phyloP scores from a whole-genome alignment of 331 rosid species.

The Rosa hybrid region DNA sequence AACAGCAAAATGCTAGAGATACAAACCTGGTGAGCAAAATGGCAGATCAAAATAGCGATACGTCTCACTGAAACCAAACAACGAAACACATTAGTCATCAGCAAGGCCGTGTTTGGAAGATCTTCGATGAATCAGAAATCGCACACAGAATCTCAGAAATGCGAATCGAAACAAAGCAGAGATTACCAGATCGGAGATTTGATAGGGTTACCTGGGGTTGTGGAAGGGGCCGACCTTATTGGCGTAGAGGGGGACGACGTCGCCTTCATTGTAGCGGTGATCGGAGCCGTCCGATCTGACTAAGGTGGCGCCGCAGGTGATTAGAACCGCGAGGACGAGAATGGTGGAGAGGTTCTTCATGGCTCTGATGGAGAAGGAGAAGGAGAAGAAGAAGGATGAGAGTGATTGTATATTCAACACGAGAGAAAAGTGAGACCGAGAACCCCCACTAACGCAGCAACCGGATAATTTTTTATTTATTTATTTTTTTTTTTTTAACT shows the following conservation, averaged over 20 bases:
- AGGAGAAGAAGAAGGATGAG: background rate
- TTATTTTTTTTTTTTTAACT: background rate
- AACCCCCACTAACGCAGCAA: background rate
- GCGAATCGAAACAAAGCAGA: constrained; percentile 4
- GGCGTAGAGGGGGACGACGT: constrained; percentile 48
- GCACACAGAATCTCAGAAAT: background rate
- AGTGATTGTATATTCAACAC: background rate
- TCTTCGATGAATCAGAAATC: background rate
- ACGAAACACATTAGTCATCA: constrained; percentile 13
- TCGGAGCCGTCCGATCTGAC: constrained; percentile 46
- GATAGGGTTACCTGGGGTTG: constrained; percentile 42
- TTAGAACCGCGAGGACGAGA: constrained; percentile 22
- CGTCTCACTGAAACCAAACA: constrained; percentile 66
- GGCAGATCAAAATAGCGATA: constrained; percentile 88
- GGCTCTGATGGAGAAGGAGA: background rate
- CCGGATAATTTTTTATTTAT: background rate
- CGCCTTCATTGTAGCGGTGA: constrained; percentile 47
- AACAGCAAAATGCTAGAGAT: constrained; percentile 7
- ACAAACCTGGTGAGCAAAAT: constrained; percentile 64
- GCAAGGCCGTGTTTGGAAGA: background rate
- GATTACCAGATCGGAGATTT: constrained; percentile 10
- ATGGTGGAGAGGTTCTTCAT: constrained; percentile 27
- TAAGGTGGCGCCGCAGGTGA: constrained; percentile 20
- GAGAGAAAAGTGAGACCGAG: background rate
- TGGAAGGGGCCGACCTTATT: constrained; percentile 59